These are phyloP conservation scores for Gremmenia infestans DNA, from an alignment of 2,329 filamentous ascomycete species.

Conservation along the genomic window DNA sequence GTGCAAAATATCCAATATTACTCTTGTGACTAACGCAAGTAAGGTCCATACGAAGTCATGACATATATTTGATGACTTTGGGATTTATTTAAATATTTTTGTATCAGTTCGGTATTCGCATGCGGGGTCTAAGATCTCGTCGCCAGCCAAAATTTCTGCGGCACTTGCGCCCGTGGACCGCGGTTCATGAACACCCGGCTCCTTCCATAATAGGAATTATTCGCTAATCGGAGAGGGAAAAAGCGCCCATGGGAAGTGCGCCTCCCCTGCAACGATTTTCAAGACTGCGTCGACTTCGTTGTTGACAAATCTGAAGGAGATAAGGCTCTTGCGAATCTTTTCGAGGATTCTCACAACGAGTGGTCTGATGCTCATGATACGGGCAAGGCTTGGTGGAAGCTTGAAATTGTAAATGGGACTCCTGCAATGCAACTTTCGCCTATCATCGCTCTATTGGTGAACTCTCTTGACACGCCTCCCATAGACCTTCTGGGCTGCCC, in stretches of 20 bases:
- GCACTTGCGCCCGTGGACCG: conserved; percentile 9
- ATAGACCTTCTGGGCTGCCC: conserved; percentile 10
- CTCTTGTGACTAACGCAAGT: background rate
- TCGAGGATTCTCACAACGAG: conserved; percentile 11
- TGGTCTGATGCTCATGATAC: conserved; percentile 16
- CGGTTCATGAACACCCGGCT: conserved; percentile 11
- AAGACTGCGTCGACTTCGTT: conserved; percentile 13
- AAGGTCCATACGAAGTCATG: conserved; percentile 10
- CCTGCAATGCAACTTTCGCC: conserved; percentile 5
- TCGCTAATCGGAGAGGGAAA: conserved; percentile 6
- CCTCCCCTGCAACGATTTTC: background rate
- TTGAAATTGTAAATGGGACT: conserved; percentile 7
- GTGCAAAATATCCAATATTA: background rate
- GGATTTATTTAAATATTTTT: conserved; percentile 15
- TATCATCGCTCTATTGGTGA: conserved; percentile 14
- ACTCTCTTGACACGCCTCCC: conserved; percentile 13
- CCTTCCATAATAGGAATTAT: conserved; percentile 9
- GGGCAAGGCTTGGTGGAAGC: conserved; percentile 14
- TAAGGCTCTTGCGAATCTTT: background rate
- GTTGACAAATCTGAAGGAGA: background rate
- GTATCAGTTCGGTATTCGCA: conserved; percentile 11
- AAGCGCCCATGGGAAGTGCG: conserved; percentile 9
- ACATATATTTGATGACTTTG: conserved; percentile 13
- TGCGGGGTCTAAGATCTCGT: background rate
- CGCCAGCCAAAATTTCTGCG: background rate